phyloP scores from a whole-genome alignment of 306 rosid genomes.

The Hippophae tibetana region DNA sequence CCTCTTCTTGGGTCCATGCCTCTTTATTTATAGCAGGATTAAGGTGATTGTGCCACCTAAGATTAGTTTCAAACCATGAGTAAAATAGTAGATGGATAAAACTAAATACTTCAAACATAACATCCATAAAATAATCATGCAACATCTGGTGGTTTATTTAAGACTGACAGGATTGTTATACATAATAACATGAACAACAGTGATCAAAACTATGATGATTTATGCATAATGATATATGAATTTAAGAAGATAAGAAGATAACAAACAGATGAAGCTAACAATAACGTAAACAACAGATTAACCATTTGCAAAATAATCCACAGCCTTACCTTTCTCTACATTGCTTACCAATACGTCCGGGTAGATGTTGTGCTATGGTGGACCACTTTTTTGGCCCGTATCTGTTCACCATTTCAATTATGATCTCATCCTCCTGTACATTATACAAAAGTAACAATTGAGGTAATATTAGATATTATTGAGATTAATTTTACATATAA shows the following conservation, averaged over 20 bases:
- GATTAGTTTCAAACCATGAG: conserved; percentile 13
- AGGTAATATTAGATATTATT: conserved; percentile 6
- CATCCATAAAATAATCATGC: not conserved
- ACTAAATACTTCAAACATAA: not conserved
- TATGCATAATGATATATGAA: no score
- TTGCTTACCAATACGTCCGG: conserved; percentile 99
- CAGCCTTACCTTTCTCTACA: conserved; percentile 94
- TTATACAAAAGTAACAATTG: conserved; percentile 14
- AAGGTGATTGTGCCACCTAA: conserved; percentile 99
- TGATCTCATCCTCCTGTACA: conserved; percentile 79
- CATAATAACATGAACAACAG: not conserved
- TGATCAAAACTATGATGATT: not conserved
- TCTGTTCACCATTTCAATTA: conserved; percentile 60
- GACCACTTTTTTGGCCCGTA: conserved; percentile 98
- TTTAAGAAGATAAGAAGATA: not conserved
- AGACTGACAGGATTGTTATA: not conserved
- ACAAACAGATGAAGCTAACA: not conserved
- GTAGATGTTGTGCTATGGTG: conserved; percentile 76
- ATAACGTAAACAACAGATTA: not conserved
- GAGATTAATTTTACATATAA: no score
- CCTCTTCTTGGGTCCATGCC: conserved; percentile 99
- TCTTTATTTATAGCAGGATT: conserved; percentile 94
- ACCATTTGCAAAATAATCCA: conserved; percentile 8
- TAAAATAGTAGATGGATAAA: not conserved
- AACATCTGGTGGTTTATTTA: not conserved